Evolutionary conservation across 371 early-diverging fungal genomes (phyloP).

Genomic region (Haplosporangium sp.): DNA sequence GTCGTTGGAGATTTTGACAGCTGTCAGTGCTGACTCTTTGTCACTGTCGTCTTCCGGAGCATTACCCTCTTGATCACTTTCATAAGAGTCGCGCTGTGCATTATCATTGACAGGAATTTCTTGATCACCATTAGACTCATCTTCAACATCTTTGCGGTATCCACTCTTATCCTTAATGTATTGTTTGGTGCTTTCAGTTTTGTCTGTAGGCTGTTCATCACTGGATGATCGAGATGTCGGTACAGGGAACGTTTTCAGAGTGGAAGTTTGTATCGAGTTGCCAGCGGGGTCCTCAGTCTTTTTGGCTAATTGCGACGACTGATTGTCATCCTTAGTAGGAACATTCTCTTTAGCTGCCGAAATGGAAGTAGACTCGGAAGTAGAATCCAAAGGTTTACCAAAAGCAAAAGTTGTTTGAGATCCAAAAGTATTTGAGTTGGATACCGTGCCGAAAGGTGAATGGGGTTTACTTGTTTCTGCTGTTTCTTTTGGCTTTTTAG

Average conservation of each 20-base stretch:
- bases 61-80: conserved; percentile 16
- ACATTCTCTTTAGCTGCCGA: background rate
- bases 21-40: conserved; percentile 52
- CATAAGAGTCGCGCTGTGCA: background rate
- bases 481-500: conserved; percentile 12
- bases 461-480: conserved; percentile 9
- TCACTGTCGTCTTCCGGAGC: conserved; percentile 37
- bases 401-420: conserved; percentile 27
- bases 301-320: background rate
- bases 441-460: conserved; percentile 7
- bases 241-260: background rate
- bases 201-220: conserved; percentile 4
- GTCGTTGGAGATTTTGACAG: conserved; percentile 13
- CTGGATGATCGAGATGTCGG: background rate
- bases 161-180: background rate
- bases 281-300: background rate
- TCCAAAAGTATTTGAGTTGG: conserved; percentile 33
- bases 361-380: background rate
- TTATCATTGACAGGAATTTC: background rate
- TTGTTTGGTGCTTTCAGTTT: background rate
- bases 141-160: background rate
- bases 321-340: background rate
- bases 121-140: background rate
- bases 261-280: background rate
- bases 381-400: conserved; percentile 7